Conservation (phyloP, 2,329 filamentous ascomycete species). For the Colletotrichum endophyticum region DNA sequence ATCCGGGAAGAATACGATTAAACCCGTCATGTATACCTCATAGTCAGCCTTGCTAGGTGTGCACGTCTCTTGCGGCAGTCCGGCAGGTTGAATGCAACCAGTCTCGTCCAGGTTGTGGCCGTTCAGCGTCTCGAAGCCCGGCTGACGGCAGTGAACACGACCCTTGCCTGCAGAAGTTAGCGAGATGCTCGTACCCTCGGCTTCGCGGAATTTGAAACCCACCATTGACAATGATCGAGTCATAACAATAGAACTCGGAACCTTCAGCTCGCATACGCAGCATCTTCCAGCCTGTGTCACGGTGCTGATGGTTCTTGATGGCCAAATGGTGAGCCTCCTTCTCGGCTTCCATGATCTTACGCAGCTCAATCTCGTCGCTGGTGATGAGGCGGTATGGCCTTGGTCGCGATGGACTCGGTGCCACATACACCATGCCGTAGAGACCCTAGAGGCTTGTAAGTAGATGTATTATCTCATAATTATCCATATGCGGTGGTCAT, state of each 20-base stretch:
- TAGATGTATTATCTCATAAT: too few species aligned
- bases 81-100: constrained; percentile 8
- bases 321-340: background rate
- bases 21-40: background rate
- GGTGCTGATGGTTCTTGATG: constrained; percentile 16
- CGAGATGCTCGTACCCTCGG: background rate
- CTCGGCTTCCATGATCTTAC: constrained; percentile 12
- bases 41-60: constrained; percentile 6
- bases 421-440: constrained; percentile 16
- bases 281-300: constrained; percentile 18
- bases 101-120: background rate
- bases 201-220: background rate
- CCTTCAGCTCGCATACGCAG: constrained; percentile 12
- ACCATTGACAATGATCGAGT: constrained; percentile 28
- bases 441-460: background rate
- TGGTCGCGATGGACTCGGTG: background rate
- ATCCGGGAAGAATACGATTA: background rate
- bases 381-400: constrained; percentile 11
- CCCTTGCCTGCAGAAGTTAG: constrained; percentile 23
- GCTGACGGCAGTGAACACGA: constrained; percentile 24
- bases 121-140: background rate
- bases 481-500: too few species aligned
- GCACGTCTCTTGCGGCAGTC: background rate
- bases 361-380: background rate
- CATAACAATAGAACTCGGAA: constrained; percentile 24